Evolutionary conservation across 495 filamentous ascomycete genomes (phyloP).

Genomic region (Trichodelitschia bisporula): DNA sequence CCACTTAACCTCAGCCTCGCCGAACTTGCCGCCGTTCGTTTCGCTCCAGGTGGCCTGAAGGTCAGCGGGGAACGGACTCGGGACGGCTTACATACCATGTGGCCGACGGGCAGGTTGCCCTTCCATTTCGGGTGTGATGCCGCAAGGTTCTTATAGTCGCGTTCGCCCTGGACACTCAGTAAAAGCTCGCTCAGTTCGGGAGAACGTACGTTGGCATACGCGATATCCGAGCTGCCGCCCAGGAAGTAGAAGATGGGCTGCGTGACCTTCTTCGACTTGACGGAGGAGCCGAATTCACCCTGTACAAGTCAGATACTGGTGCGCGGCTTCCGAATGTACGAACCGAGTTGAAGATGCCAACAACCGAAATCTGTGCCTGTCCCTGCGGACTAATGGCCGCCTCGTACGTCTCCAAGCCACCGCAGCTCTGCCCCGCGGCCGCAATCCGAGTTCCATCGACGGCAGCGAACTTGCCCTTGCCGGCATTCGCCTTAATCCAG

Average conservation of each 20-base stretch:
- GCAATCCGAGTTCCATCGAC: slow-evolving; percentile 10
- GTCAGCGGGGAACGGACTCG: no score
- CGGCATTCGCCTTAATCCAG: slow-evolving; percentile 11
- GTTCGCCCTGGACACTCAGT: neutral
- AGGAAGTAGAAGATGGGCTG: slow-evolving; percentile 12
- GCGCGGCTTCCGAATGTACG: no score
- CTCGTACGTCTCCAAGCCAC: slow-evolving; percentile 13
- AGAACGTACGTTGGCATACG: slow-evolving; percentile 10
- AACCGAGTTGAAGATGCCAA: slow-evolving; percentile 13
- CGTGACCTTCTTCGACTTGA: slow-evolving; percentile 3
- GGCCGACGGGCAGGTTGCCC: neutral
- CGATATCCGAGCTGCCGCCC: slow-evolving; percentile 13
- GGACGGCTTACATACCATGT: no score
- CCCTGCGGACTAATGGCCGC: slow-evolving; percentile 7
- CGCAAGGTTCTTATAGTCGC: neutral
- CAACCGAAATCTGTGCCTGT: no score
- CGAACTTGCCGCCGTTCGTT: neutral
- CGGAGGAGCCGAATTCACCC: slow-evolving; percentile 7
- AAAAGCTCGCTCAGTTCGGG: neutral
- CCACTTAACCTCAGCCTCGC: neutral
- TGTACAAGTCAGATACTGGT: no score
- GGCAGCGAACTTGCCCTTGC: slow-evolving; percentile 10
- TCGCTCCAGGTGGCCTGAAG: neutral
- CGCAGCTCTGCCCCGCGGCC: no score
- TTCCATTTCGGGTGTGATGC: neutral